Base-by-base conservation (phyloP, 352 stramenopile genomes). In the Pythium phragmitis region DNA sequence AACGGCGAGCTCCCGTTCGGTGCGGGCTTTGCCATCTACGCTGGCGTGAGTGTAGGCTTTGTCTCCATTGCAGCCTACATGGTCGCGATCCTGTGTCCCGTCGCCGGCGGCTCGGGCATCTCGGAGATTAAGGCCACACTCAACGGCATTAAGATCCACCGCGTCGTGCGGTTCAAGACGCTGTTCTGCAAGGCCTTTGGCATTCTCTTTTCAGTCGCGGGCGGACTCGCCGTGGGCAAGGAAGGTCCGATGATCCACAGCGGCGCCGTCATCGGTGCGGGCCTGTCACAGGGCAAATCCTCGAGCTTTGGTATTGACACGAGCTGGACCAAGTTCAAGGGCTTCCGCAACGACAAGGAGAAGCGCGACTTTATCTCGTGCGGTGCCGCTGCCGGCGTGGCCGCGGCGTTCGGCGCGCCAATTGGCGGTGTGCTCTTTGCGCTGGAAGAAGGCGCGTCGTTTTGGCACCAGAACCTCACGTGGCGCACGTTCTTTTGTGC, bases 361-460 rank as follows among this genome's bases (percentile, higher is more conserved):
- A 98, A 98, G 74, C 87, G 97, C 19, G 96, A 99, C 64, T 99
- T 99, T 70, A 97, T 99, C 33, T 97, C 96, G 23, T 98, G 96
- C 73, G 98, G 98, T 63, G 96, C 96, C 17, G 97, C 98, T 17
- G 97, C 97, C 7, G 98, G 98, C 67, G 97, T 99, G 1, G 94
- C 95, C 3, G 96, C 97, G 3, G 98, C 98, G 7, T 99, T 99
- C 62, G 95, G 94, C 21, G 96, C 97, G 11, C 98, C 98, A 1
- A 99, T 99, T 58, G 98, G 98, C 48, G 98, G 98, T 50, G 96
- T 99, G 46, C 63, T 99, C 14, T 99, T 99, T 61, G 92, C 89
- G 13, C 72, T 99, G 8, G 98, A 99, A 74, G 98, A 99, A 80
- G 96, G 96, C 43, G 94, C 97, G 6, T 98, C 92, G 14, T 99